Percentiles rank a stretch among this genome's conserved stretches.
These are phyloP conservation scores for Paramyrothecium sp. DNA, from an alignment of 2,329 filamentous ascomycete species.

Conservation along the genomic window DNA sequence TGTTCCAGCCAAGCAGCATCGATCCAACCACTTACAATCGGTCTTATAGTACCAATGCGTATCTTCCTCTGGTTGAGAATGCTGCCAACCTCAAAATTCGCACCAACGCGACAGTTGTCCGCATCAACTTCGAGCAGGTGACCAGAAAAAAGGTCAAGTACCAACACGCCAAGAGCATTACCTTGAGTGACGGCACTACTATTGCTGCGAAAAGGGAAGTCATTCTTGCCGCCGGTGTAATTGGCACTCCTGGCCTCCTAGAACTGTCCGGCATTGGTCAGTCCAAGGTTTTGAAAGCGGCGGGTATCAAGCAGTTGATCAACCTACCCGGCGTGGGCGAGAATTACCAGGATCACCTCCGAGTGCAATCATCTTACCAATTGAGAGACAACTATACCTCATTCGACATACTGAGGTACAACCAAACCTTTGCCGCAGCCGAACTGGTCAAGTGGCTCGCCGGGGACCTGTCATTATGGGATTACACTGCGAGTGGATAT, in stretches of 20 bases:
- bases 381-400: background rate
- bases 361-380: background rate
- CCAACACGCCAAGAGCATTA: background rate
- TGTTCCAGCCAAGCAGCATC: conserved; percentile 46
- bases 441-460: background rate
- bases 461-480: background rate
- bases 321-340: conserved; percentile 1
- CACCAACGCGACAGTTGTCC: background rate
- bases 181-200: background rate
- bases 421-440: background rate
- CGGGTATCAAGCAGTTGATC: background rate
- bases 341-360: conserved; percentile 2
- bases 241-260: background rate
- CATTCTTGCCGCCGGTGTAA: background rate
- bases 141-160: background rate
- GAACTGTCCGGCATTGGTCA: conserved; percentile 2
- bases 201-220: background rate
- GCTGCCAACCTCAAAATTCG: background rate
- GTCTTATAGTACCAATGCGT: conserved; percentile 35
- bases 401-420: background rate
- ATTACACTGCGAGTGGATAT: background rate
- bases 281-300: background rate
- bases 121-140: background rate
- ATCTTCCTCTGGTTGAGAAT: background rate
- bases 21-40: conserved; percentile 40